Conservation (phyloP, 2,329 filamentous ascomycete species). For the Aspergillus sp. region DNA sequence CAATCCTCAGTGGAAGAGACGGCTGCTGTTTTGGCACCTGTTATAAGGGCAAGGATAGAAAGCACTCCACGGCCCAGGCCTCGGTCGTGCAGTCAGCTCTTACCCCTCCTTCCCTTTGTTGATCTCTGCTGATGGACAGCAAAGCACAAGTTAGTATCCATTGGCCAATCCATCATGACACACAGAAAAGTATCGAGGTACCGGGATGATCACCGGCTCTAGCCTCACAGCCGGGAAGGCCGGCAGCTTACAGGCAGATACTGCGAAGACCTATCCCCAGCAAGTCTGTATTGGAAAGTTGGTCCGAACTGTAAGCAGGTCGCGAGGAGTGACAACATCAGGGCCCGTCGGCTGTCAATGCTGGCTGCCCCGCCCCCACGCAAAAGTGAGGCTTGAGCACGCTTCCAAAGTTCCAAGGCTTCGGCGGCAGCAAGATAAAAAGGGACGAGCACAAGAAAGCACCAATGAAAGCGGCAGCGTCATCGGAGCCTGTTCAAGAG, state of each 20-base stretch:
- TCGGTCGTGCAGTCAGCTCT: background rate
- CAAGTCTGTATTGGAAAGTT: background rate
- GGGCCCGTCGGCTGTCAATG: background rate
- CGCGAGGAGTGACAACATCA: background rate
- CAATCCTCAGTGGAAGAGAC: background rate
- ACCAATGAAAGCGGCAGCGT: conserved; percentile 3
- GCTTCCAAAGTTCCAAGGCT: background rate
- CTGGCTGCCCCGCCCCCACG: conserved; percentile 4
- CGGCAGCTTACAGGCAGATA: too few species aligned
- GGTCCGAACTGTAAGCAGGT: background rate
- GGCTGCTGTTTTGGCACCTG: background rate
- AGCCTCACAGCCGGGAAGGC: background rate
- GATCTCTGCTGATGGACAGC: background rate
- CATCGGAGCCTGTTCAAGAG: background rate
- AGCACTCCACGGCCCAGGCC: background rate
- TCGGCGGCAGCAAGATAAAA: conserved; percentile 8
- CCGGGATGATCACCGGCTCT: background rate
- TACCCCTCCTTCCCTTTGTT: background rate
- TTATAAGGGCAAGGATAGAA: background rate
- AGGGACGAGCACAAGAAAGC: background rate
- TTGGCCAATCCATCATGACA: background rate
- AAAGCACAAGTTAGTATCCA: conserved; percentile 1
- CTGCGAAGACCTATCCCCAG: background rate
- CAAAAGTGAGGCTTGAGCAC: background rate
- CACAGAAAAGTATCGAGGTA: background rate